phyloP scores from a whole-genome alignment of 1,139 yeast species.

The Nakaseomyces nivariensis region DNA sequence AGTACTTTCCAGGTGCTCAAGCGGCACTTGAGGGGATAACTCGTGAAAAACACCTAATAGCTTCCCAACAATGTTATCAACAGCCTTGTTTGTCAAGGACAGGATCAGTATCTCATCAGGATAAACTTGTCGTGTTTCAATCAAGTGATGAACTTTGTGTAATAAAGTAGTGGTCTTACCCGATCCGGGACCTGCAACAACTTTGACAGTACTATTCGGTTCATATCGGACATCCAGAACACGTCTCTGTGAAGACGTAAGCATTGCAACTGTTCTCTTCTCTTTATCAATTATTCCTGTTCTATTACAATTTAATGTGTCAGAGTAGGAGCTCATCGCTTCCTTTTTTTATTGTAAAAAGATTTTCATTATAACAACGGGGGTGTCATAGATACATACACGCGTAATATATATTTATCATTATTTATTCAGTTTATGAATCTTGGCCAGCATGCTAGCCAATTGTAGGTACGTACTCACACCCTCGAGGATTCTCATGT shows the following conservation, averaged over 20 bases:
- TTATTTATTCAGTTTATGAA: constrained; percentile 19
- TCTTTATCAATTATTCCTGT: too few species aligned
- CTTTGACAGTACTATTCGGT: constrained; percentile 36
- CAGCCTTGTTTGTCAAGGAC: constrained; percentile 65
- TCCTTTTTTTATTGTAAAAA: neutral
- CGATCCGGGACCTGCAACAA: constrained; percentile 66
- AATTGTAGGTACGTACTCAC: constrained; percentile 79
- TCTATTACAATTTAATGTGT: too few species aligned
- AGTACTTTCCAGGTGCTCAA: constrained; percentile 13
- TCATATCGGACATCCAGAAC: constrained; percentile 12
- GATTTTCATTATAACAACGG: too few species aligned
- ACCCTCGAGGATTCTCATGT: constrained; percentile 89
- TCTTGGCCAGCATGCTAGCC: constrained; percentile 69
- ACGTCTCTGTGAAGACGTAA: constrained; percentile 33
- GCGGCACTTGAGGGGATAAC: constrained; percentile 10
- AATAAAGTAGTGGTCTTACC: constrained; percentile 64
- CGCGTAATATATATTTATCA: neutral
- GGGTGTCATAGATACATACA: too few species aligned
- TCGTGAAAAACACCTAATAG: constrained; percentile 32
- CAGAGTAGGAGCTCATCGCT: neutral
- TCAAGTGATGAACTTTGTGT: constrained; percentile 41
- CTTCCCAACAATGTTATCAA: constrained; percentile 39
- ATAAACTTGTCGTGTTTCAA: constrained; percentile 32
- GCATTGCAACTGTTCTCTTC: neutral
- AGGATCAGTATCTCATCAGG: constrained; percentile 53